These are phyloP conservation scores for Halophytophthora batemanensis DNA, from an alignment of 352 stramenopile species.

Conservation along the genomic window DNA sequence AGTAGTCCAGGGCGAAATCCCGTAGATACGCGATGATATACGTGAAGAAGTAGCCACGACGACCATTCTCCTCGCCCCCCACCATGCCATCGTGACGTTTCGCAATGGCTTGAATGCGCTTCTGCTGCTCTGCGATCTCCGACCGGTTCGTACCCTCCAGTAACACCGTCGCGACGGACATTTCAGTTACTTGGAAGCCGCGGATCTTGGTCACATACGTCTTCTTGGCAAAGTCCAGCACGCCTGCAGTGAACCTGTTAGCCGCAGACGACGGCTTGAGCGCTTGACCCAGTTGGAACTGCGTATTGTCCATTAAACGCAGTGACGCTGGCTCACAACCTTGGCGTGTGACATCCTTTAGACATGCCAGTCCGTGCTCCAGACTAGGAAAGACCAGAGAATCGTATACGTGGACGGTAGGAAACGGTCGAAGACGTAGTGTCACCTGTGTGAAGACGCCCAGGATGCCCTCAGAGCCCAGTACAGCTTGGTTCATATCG, in stretches of 20 bases:
- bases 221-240: conserved; percentile 81
- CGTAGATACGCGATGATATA: conserved; percentile 94
- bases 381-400: conserved; percentile 90
- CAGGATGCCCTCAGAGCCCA: conserved; percentile 94
- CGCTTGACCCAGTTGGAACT: conserved; percentile 93
- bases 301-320: conserved; percentile 92
- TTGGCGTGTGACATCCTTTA: conserved; percentile 75
- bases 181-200: conserved; percentile 65
- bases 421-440: conserved; percentile 86
- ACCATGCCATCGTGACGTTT: conserved; percentile 78
- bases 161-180: conserved; percentile 86
- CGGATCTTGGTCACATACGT: conserved; percentile 79
- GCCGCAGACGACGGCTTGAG: conserved; percentile 63
- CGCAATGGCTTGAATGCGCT: conserved; percentile 60
- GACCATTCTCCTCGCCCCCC: conserved; percentile 81
- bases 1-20: conserved; percentile 93
- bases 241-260: conserved; percentile 42
- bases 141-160: conserved; percentile 75
- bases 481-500: conserved; percentile 83
- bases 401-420: conserved; percentile 82
- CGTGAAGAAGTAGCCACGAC: conserved; percentile 92
- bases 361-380: conserved; percentile 67
- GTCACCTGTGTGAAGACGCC: conserved; percentile 93
- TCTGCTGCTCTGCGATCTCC: conserved; percentile 48
- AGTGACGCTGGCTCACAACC: conserved; percentile 84